phyloP scores from a whole-genome alignment of 2,329 filamentous ascomycete genomes.

The Aspergillus awamori region DNA sequence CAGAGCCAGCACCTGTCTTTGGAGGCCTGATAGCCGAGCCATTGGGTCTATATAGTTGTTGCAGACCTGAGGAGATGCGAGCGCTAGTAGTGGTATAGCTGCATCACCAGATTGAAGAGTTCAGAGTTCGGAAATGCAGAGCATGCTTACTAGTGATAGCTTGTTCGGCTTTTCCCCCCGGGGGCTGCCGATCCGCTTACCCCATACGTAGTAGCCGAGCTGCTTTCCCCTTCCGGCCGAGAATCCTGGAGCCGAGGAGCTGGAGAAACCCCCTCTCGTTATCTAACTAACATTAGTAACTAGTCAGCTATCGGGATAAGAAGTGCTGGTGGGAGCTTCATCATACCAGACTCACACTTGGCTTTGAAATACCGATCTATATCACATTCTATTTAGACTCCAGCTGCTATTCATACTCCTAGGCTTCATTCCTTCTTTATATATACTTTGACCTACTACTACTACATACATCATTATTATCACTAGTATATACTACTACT shows the following conservation, averaged over 20 bases:
- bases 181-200: neutral
- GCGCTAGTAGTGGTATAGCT: neutral
- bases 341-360: too few relatives aligned
- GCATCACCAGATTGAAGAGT: constrained; percentile 10
- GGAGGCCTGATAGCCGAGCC: constrained; percentile 75
- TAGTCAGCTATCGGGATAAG: too few relatives aligned
- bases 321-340: too few relatives aligned
- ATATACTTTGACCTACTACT: neutral
- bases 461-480: neutral
- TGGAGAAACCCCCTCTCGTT: neutral
- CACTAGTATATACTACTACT: neutral
- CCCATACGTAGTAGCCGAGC: constrained; percentile 1
- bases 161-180: neutral
- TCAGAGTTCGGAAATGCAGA: neutral
- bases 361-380: too few relatives aligned
- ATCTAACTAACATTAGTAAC: neutral
- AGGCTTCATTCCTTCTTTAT: neutral
- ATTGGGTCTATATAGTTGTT: constrained; percentile 20
- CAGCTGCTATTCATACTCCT: neutral
- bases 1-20: constrained; percentile 81
- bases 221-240: constrained; percentile 31
- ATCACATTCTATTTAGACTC: too few relatives aligned
- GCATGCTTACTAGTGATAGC: neutral
- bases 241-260: constrained; percentile 16
- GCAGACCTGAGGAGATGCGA: neutral